These are phyloP conservation scores for Pseudogymnoascus sp. DNA, from an alignment of 2,329 filamentous ascomycete species.

Conservation along the genomic window DNA sequence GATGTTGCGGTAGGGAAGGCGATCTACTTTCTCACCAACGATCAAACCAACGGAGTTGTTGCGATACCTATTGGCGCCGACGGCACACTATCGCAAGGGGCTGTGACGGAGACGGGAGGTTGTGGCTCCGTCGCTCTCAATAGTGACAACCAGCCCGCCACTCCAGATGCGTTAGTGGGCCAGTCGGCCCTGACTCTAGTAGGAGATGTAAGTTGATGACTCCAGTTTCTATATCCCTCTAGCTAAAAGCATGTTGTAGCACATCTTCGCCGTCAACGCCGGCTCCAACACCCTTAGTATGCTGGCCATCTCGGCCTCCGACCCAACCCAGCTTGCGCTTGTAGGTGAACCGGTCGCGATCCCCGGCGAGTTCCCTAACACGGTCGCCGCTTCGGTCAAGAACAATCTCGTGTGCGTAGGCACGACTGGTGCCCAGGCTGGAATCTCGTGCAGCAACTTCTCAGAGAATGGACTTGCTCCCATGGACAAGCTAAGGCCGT, in stretches of 20 bases:
- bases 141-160: no score
- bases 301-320: slow-evolving; percentile 33
- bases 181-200: slow-evolving; percentile 34
- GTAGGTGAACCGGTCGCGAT: slow-evolving; percentile 36
- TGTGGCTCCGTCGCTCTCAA: no score
- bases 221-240: neutral
- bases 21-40: no score
- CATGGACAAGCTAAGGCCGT: slow-evolving; percentile 36
- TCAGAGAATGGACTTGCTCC: slow-evolving; percentile 30
- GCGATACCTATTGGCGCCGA: no score
- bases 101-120: no score
- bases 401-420: slow-evolving; percentile 37
- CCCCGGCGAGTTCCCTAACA: slow-evolving; percentile 44
- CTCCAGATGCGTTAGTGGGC: no score
- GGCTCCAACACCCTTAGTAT: slow-evolving; percentile 45
- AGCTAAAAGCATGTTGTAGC: slow-evolving; percentile 26
- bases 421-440: slow-evolving; percentile 35
- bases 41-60: no score
- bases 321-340: slow-evolving; percentile 37
- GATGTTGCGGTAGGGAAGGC: no score
- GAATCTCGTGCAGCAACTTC: slow-evolving; percentile 37
- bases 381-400: slow-evolving; percentile 14
- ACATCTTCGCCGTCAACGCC: slow-evolving; percentile 46
- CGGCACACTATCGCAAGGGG: no score
- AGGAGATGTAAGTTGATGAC: slow-evolving; percentile 37